A percentile compares a stretch with the other conserved stretches of the same genome.
These are phyloP conservation scores for Clonostachys rosea DNA, from an alignment of 2,329 filamentous ascomycete species.

Conservation along the genomic window DNA sequence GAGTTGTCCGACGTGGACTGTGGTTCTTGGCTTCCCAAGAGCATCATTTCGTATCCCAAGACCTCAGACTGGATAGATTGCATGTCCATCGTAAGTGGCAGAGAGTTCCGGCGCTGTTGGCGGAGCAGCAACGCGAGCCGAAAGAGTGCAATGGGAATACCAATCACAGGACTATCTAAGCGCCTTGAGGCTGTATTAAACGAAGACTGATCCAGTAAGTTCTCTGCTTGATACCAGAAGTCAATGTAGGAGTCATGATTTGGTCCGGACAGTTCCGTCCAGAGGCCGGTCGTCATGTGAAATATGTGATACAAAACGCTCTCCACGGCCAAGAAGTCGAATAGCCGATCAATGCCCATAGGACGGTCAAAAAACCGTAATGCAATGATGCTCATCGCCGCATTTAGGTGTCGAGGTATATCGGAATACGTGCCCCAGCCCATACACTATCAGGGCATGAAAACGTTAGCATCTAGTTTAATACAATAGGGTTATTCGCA, in stretches of 20 bases:
- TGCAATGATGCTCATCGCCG: slow-evolving; percentile 10
- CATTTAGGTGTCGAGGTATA: slow-evolving; percentile 10
- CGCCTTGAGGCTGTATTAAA: slow-evolving; percentile 6
- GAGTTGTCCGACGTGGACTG: neutral
- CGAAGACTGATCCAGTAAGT: slow-evolving; percentile 3
- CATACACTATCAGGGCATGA: slow-evolving; percentile 6
- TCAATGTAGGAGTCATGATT: slow-evolving; percentile 6
- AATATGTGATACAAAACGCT: slow-evolving; percentile 16
- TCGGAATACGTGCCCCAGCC: slow-evolving; percentile 11
- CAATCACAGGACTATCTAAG: slow-evolving; percentile 12
- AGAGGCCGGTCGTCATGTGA: slow-evolving; percentile 9
- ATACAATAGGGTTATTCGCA: too few species aligned
- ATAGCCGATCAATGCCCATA: slow-evolving; percentile 4
- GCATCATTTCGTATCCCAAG: neutral
- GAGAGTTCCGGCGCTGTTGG: slow-evolving; percentile 2
- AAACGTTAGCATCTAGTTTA: too few species aligned
- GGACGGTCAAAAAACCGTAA: slow-evolving; percentile 5
- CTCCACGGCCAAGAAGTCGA: slow-evolving; percentile 13
- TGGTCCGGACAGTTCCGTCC: slow-evolving; percentile 5
- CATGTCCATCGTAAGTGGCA: neutral
- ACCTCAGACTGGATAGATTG: neutral
- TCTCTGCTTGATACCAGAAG: slow-evolving; percentile 11
- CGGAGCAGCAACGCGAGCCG: slow-evolving; percentile 6
- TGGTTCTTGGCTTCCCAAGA: neutral
- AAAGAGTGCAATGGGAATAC: slow-evolving; percentile 11